These are phyloP conservation scores for Croton laevigatus DNA, from an alignment of 441 rosid species.

Conservation along the genomic window DNA sequence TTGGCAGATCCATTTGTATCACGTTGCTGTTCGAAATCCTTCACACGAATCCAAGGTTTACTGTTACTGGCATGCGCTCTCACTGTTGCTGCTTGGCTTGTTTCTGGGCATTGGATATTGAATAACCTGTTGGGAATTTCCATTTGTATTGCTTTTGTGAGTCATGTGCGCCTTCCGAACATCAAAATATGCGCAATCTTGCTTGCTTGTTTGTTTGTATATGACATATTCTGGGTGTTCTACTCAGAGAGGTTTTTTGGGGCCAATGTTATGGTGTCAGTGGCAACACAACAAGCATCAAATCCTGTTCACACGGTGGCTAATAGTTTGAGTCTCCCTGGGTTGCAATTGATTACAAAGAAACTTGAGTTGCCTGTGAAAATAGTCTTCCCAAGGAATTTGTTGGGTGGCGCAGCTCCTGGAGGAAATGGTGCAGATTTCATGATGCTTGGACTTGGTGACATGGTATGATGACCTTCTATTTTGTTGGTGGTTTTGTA, in stretches of 20 bases:
- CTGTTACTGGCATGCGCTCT: slow-evolving; percentile 47
- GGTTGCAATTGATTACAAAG: slow-evolving; percentile 89
- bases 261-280: slow-evolving; percentile 96
- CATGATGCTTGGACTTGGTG: slow-evolving; percentile 99
- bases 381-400: slow-evolving; percentile 80
- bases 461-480: slow-evolving; percentile 63
- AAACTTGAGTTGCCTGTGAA: slow-evolving; percentile 93
- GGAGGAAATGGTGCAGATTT: slow-evolving; percentile 66
- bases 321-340: slow-evolving; percentile 91
- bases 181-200: slow-evolving; percentile 90
- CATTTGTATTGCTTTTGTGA: slow-evolving; percentile 87
- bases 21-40: slow-evolving; percentile 81
- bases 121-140: slow-evolving; percentile 90
- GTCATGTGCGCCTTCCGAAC: slow-evolving; percentile 95
- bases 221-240: slow-evolving; percentile 99
- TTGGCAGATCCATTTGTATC: slow-evolving; percentile 82
- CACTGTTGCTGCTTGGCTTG: slow-evolving; percentile 80
- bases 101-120: slow-evolving; percentile 92
- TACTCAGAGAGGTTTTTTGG: slow-evolving; percentile 97
- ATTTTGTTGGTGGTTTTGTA: background rate
- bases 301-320: slow-evolving; percentile 96
- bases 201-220: slow-evolving; percentile 79
- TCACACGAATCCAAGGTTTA: slow-evolving; percentile 67
- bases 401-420: slow-evolving; percentile 68
- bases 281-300: slow-evolving; percentile 93